Conservation (phyloP, 768 basidiomycete species). For the Termitomyces titanicus region DNA sequence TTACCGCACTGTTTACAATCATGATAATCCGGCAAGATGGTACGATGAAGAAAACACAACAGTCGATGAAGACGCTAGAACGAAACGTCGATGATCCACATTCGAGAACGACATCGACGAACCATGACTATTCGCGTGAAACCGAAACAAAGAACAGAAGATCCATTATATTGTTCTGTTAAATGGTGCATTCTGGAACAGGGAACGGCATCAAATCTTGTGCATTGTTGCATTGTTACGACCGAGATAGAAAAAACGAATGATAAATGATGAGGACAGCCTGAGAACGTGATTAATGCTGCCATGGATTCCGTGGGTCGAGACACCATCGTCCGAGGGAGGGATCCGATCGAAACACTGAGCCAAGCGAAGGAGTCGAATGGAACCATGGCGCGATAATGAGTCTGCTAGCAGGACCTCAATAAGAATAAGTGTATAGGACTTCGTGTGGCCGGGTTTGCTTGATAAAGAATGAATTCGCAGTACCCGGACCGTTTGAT, state of each 20-base stretch:
- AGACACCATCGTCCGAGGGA: background rate
- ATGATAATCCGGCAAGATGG: background rate
- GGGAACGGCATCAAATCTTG: background rate
- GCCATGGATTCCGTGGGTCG: background rate
- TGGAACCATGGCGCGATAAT: background rate
- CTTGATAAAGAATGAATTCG: constrained; percentile 10
- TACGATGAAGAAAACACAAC: background rate
- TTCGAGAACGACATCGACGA: background rate
- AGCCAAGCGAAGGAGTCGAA: background rate
- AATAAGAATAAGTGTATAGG: background rate
- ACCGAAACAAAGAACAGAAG: background rate
- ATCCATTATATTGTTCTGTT: background rate
- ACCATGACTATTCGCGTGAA: background rate
- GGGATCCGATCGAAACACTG: background rate
- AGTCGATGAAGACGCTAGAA: background rate
- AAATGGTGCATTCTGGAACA: background rate
- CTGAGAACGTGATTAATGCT: background rate
- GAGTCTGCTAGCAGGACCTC: background rate
- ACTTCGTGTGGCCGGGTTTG: background rate
- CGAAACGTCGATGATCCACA: background rate
- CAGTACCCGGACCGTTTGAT: background rate
- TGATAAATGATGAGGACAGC: background rate
- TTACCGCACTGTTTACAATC: too few relatives aligned
- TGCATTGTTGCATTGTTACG: background rate
- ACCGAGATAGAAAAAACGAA: background rate